phyloP scores from a whole-genome alignment of 768 basidiomycete species.

The Tulasnella sp. region DNA sequence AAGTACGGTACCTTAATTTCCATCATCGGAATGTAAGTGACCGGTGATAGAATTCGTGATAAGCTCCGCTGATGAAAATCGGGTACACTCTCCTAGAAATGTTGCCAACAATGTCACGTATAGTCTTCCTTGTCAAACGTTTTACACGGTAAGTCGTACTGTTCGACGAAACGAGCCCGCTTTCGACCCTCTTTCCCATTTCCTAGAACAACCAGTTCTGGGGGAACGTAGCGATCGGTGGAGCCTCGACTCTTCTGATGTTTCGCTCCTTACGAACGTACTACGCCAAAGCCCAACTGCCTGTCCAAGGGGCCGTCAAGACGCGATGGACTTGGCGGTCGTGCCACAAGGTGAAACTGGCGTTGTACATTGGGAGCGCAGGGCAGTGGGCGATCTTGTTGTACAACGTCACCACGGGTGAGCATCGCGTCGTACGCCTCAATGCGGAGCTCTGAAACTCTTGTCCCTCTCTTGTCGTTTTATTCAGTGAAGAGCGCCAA shows the following conservation, averaged over 20 bases:
- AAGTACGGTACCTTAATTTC: neutral
- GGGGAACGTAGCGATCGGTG: slow-evolving; percentile 16
- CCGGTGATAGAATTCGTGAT: neutral
- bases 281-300: slow-evolving; percentile 23
- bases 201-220: slow-evolving; percentile 28
- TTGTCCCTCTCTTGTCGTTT: neutral
- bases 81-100: neutral
- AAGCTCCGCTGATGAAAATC: neutral
- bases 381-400: slow-evolving; percentile 29
- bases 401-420: neutral
- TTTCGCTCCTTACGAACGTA: slow-evolving; percentile 19
- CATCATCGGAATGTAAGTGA: neutral
- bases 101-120: neutral
- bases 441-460: neutral
- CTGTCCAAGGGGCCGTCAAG: neutral
- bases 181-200: neutral
- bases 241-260: slow-evolving; percentile 17
- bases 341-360: slow-evolving; percentile 27
- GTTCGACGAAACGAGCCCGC: neutral
- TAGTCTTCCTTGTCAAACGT: neutral
- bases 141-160: neutral
- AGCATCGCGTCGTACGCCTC: neutral
- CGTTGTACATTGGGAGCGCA: slow-evolving; percentile 42
- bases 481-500: neutral
- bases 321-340: neutral